Percentiles rank a stretch among this genome's conserved stretches.
Evolutionary conservation across 2,329 filamentous ascomycete genomes (phyloP).

Genomic region (Aspergillus oerlinghausenensis): DNA sequence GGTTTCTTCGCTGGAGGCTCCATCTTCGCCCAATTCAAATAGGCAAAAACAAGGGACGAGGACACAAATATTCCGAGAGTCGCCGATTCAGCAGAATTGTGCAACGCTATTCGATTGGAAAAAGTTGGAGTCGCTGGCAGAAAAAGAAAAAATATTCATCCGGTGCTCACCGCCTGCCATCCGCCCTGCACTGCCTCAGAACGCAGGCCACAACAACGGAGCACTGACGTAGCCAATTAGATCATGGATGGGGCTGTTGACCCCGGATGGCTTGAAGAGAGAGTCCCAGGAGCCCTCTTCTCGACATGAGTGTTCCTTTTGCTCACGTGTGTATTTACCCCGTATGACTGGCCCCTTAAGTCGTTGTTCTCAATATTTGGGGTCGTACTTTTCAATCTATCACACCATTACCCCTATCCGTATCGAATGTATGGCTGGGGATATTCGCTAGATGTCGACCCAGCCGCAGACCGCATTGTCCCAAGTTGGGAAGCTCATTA

Average conservation of each 20-base stretch:
- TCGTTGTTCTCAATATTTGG: constrained; percentile 2
- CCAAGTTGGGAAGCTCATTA: constrained; percentile 43
- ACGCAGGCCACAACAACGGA: constrained; percentile 11
- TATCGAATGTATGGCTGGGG: constrained; percentile 30
- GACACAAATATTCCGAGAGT: constrained; percentile 2
- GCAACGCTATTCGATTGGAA: constrained; percentile 10
- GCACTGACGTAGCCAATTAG: constrained; percentile 36
- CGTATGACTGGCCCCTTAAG: constrained; percentile 7
- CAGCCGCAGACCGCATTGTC: constrained; percentile 33
- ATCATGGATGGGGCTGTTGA: constrained; percentile 18
- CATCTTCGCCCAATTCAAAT: constrained; percentile 22
- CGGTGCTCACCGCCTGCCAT: constrained; percentile 21
- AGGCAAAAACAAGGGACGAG: not conserved
- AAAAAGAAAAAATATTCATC: constrained; percentile 26
- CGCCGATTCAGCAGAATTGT: not conserved
- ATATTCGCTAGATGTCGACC: constrained; percentile 39
- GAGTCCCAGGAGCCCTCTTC: constrained; percentile 9
- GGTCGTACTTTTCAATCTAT: constrained; percentile 3
- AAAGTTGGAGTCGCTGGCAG: constrained; percentile 22
- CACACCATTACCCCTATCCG: constrained; percentile 10
- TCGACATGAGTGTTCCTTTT: constrained; percentile 11
- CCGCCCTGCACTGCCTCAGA: constrained; percentile 12
- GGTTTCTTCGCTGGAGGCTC: constrained; percentile 40
- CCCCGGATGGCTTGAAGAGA: constrained; percentile 16
- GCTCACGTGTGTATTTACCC: constrained; percentile 13